Conservation (phyloP, 2,329 filamentous ascomycete genomes). For the Paraconiothyrium sp. region DNA sequence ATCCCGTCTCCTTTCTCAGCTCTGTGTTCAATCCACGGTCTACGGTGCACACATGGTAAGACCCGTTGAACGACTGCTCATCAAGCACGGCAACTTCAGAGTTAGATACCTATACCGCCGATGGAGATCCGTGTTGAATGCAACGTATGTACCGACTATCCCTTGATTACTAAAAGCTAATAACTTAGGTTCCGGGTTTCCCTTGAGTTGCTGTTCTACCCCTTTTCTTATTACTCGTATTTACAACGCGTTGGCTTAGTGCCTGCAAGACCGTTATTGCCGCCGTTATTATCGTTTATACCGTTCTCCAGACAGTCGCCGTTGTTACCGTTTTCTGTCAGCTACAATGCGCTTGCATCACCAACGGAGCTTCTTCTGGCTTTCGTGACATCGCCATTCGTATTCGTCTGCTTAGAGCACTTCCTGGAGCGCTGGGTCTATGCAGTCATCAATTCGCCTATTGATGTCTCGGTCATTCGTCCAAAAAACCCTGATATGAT, state of each 20-base stretch:
- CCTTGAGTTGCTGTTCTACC: conserved; percentile 42
- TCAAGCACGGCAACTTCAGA: conserved; percentile 30
- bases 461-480: conserved; percentile 40
- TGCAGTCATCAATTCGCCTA: conserved; percentile 38
- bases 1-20: conserved; percentile 31
- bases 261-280: conserved; percentile 39
- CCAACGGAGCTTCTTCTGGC: conserved; percentile 25
- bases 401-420: conserved; percentile 38
- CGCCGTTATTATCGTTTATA: conserved; percentile 37
- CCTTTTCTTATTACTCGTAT: conserved; percentile 42
- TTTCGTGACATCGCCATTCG: conserved; percentile 37
- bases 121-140: conserved; percentile 31
- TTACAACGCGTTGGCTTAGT: conserved; percentile 44
- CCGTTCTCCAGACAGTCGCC: conserved; percentile 43
- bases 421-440: conserved; percentile 40
- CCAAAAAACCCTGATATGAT: conserved; percentile 42
- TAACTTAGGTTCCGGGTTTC: conserved; percentile 36
- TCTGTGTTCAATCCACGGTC: conserved; percentile 31
- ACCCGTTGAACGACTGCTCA: conserved; percentile 42
- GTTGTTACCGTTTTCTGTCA: conserved; percentile 31
- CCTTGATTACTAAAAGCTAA: conserved; percentile 17
- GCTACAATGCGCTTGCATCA: conserved; percentile 29
- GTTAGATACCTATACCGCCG: conserved; percentile 33
- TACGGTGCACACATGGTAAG: conserved; percentile 33
- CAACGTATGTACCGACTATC: conserved; percentile 28